Conservation (phyloP, 2,329 filamentous ascomycete genomes). For the Sporothrix inflata region DNA sequence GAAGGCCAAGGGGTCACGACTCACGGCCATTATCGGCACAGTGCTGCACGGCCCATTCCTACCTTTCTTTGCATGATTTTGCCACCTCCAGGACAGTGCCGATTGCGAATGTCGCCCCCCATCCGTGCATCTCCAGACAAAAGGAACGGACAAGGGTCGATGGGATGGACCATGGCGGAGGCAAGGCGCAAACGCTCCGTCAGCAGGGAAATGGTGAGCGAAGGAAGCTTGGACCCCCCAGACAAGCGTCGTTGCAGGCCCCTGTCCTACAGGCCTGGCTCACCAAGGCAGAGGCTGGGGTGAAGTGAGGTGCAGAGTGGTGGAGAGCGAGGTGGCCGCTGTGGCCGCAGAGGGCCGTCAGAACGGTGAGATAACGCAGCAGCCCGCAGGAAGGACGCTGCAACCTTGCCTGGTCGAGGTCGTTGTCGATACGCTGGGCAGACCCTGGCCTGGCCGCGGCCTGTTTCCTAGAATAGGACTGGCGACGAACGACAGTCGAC, state of each 20-base stretch:
- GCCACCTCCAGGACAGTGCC: constrained; percentile 22
- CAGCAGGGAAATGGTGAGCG: background rate
- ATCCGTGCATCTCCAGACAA: background rate
- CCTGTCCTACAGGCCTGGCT: background rate
- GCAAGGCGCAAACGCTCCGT: constrained; percentile 16
- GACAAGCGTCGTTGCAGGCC: constrained; percentile 20
- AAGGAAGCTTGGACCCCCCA: constrained; percentile 18
- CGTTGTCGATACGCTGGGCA: background rate
- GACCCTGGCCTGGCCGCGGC: background rate
- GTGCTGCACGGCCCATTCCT: constrained; percentile 4
- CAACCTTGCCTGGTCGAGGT: no score
- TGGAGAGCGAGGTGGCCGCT: background rate
- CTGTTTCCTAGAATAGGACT: constrained; percentile 12
- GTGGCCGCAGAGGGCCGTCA: constrained; percentile 5
- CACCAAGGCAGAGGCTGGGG: background rate
- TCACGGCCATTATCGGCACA: constrained; percentile 25
- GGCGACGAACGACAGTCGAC: background rate
- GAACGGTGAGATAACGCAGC: constrained; percentile 19
- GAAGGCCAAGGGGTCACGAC: background rate
- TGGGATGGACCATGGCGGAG: background rate
- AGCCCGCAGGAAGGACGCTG: background rate
- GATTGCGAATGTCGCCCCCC: constrained; percentile 6
- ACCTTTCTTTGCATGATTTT: background rate
- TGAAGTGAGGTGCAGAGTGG: background rate
- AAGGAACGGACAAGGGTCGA: background rate